A percentile compares a stretch with the other conserved stretches of the same genome.
phyloP scores from a whole-genome alignment of 225 moss, liverwort and hornwort genomes.

The Takakia lepidozioides region DNA sequence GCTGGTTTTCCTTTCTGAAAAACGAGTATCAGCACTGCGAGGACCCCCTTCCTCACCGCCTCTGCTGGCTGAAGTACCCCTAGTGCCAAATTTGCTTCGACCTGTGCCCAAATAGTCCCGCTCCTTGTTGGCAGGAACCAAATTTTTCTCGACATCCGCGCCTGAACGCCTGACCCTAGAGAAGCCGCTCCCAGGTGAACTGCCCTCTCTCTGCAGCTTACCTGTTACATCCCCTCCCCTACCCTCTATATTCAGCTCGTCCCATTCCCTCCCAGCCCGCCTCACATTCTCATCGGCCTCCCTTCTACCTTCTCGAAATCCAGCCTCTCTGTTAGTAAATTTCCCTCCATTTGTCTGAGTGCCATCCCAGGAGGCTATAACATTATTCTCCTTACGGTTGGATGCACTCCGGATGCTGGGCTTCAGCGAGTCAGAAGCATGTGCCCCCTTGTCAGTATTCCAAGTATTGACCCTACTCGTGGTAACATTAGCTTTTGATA shows the following conservation, averaged over 20 bases:
- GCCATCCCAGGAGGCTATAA: too few relatives aligned
- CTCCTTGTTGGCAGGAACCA: constrained; percentile 33
- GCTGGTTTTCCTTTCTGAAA: constrained; percentile 6
- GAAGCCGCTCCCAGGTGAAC: not conserved
- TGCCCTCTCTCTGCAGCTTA: constrained; percentile 7
- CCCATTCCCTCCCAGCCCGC: constrained; percentile 19
- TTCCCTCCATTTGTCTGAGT: too few relatives aligned
- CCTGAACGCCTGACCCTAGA: constrained; percentile 7
- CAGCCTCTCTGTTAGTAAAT: too few relatives aligned
- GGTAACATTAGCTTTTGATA: not conserved
- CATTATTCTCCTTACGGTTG: too few relatives aligned
- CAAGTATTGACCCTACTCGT: not conserved
- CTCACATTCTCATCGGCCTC: constrained; percentile 10
- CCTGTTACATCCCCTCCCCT: too few relatives aligned
- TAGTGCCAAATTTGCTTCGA: not conserved
- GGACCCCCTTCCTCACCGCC: too few relatives aligned
- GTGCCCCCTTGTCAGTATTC: not conserved
- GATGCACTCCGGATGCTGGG: too few relatives aligned
- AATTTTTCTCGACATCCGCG: constrained; percentile 16
- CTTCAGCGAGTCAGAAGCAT: not conserved
- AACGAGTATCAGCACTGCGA: too few relatives aligned
- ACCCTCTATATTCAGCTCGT: constrained; percentile 7
- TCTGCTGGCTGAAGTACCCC: not conserved
- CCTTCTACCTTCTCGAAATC: constrained; percentile 14
- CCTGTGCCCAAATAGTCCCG: constrained; percentile 18